Evolutionary conservation across 495 filamentous ascomycete species (phyloP), one percentile per base, ranked within the genome.

Genomic region (Penicilliopsis zonata): DNA sequence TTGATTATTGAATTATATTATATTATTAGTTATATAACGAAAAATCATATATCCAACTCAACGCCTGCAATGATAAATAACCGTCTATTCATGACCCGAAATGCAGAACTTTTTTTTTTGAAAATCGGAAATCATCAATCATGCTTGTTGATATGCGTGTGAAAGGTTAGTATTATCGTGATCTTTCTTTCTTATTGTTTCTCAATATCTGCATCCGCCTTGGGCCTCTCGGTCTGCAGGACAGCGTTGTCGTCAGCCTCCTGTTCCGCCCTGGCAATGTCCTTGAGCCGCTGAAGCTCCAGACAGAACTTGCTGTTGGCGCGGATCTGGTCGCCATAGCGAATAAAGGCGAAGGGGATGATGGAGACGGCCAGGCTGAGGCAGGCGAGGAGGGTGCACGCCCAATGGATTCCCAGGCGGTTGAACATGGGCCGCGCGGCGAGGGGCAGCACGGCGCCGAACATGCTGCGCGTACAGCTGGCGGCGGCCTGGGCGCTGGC

Each of bases 401-500:
- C 63, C 63, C 61, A 68, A 10, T 55, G 36, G 6, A 57, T 52
- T 1, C 63, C 63, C 5, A 67, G 46, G 13, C 37, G 46, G 17
- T 46, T 30, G 38, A 63, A 66, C 47, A 66, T 56, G 0, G 51
- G 44, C 34, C 50, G 50, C 1, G 59, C 42, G 7, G 63, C 62
- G 4, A 67, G 52, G 2, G 62, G 60, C 13, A 64, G 39, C 1
- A 65, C 47, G 9, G 63, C 62, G 13, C 57, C 60, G 1, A 63
- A 35, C 2, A 52, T 47, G 27, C 59, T 64, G 20, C 59, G 48
- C 0, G 50, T 53, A 31, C 59, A 61, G 39, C 47, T 55, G 1
- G 57, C 44, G 2, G 62, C 60, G 0, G 58, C 56, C 19, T 65
- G 47, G 1, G 60, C 62, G 16, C 57, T 61, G 1, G 62, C 58